Percentiles rank a stretch among this genome's conserved stretches.
Evolutionary conservation across 2,329 filamentous ascomycete species (phyloP).

Genomic region (Plenodomus lindquistii): DNA sequence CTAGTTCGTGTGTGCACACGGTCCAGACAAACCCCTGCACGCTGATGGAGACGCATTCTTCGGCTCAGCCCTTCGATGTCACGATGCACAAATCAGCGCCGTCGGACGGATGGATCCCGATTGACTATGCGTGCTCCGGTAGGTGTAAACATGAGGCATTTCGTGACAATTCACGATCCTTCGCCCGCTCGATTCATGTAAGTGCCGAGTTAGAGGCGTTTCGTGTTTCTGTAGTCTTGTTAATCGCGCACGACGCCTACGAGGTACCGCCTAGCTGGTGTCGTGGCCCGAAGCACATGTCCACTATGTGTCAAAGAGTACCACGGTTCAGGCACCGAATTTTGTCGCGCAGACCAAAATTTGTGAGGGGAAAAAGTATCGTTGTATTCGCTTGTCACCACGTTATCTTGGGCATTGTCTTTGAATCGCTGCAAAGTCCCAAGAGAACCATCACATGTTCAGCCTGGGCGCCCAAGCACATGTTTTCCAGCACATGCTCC

Average conservation of each 20-base stretch:
- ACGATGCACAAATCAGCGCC: conserved; percentile 16
- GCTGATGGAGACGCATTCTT: conserved; percentile 12
- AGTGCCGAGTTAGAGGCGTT: conserved; percentile 11
- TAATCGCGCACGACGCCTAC: conserved; percentile 5
- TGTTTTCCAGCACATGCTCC: conserved; percentile 13
- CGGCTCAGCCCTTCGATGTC: conserved; percentile 8
- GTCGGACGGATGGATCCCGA: conserved; percentile 29
- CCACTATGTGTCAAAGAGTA: neutral
- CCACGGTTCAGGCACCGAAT: neutral
- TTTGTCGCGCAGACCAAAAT: neutral
- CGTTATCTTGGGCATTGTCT: neutral
- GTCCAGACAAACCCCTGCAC: conserved; percentile 21
- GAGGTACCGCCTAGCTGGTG: neutral
- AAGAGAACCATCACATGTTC: neutral
- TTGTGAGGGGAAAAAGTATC: neutral
- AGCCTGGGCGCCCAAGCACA: conserved; percentile 6
- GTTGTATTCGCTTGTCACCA: neutral
- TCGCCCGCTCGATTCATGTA: conserved; percentile 6
- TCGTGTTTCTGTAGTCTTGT: neutral
- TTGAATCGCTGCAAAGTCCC: neutral
- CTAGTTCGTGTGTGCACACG: conserved; percentile 27
- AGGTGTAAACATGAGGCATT: conserved; percentile 33
- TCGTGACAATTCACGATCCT: conserved; percentile 9
- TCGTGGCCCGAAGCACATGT: neutral
- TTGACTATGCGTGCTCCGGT: conserved; percentile 11